A percentile compares a stretch with the other conserved stretches of the same genome.
phyloP scores from a whole-genome alignment of 2,329 filamentous ascomycete species.

The Aphanoascus verrucosus region DNA sequence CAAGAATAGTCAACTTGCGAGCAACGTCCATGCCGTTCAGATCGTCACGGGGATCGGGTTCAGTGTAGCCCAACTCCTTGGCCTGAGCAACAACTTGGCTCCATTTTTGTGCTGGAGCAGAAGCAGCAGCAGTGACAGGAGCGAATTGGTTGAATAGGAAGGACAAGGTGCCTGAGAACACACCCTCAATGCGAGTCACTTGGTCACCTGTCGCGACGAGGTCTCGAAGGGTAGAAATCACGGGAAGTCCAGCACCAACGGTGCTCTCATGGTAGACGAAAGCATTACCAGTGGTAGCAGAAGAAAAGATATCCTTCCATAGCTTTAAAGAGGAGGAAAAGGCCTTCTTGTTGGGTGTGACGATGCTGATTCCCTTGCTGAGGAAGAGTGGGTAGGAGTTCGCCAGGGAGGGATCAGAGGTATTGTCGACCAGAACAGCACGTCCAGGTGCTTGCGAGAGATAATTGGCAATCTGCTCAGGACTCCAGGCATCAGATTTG shows the following conservation, averaged over 20 bases:
- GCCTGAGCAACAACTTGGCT: slow-evolving; percentile 85
- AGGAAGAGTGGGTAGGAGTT: slow-evolving; percentile 73
- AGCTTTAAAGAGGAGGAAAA: slow-evolving; percentile 73
- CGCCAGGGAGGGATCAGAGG: slow-evolving; percentile 77
- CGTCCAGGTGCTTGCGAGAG: slow-evolving; percentile 67
- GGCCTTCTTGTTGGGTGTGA: slow-evolving; percentile 97
- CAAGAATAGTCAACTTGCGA: slow-evolving; percentile 91
- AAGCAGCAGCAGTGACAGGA: slow-evolving; percentile 54
- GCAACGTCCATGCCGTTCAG: slow-evolving; percentile 83
- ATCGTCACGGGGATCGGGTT: slow-evolving; percentile 77
- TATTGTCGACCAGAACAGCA: slow-evolving; percentile 87
- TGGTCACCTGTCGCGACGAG: slow-evolving; percentile 89
- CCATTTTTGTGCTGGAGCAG: slow-evolving; percentile 54
- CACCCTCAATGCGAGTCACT: slow-evolving; percentile 85
- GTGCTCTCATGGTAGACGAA: slow-evolving; percentile 93
- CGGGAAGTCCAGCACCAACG: slow-evolving; percentile 83
- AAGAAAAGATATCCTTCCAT: slow-evolving; percentile 77
- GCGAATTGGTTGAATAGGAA: slow-evolving; percentile 98
- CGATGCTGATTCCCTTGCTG: slow-evolving; percentile 71
- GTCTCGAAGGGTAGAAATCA: slow-evolving; percentile 87
- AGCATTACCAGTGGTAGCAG: slow-evolving; percentile 53
- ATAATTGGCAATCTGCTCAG: slow-evolving; percentile 64
- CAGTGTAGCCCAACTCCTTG: slow-evolving; percentile 84
- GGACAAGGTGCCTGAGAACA: slow-evolving; percentile 95
- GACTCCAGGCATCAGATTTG: slow-evolving; percentile 41